These are phyloP conservation scores for Fonsecaea monophora DNA, from an alignment of 2,329 filamentous ascomycete species.

Conservation along the genomic window DNA sequence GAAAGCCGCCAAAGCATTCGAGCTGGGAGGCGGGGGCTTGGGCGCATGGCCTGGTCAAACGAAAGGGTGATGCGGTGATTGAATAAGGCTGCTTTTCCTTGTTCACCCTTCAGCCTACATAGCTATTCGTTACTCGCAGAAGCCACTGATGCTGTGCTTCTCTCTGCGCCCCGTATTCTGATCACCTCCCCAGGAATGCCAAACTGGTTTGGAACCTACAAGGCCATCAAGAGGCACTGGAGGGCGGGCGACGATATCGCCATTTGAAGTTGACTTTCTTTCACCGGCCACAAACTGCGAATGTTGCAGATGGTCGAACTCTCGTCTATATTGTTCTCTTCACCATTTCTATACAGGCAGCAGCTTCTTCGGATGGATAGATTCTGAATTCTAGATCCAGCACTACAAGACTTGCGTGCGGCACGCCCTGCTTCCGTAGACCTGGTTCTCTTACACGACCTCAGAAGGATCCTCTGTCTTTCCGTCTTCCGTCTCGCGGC, in stretches of 20 bases:
- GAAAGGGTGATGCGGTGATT: not conserved
- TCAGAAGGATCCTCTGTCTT: too few relatives aligned
- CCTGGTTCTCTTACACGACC: not conserved
- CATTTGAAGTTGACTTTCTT: not conserved
- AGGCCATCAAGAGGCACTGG: not conserved
- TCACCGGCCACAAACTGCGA: not conserved
- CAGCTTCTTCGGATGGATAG: not conserved
- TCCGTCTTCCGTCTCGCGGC: not conserved
- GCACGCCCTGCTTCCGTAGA: not conserved
- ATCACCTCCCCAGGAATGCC: not conserved
- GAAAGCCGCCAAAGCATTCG: conserved; percentile 43
- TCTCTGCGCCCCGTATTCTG: not conserved
- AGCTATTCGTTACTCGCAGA: not conserved
- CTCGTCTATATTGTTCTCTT: not conserved
- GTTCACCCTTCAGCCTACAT: not conserved
- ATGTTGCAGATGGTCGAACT: not conserved
- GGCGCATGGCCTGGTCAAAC: conserved; percentile 29
- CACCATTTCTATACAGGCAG: not conserved
- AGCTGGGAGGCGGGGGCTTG: conserved; percentile 37
- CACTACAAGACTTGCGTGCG: not conserved
- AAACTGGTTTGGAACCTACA: not conserved
- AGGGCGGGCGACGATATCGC: not conserved
- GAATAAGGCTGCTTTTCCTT: not conserved
- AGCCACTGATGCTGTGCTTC: not conserved
- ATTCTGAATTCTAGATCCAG: not conserved